These are phyloP conservation scores for Carex littledalei DNA, from an alignment of 176 grass and related monocot species.

Conservation along the genomic window DNA sequence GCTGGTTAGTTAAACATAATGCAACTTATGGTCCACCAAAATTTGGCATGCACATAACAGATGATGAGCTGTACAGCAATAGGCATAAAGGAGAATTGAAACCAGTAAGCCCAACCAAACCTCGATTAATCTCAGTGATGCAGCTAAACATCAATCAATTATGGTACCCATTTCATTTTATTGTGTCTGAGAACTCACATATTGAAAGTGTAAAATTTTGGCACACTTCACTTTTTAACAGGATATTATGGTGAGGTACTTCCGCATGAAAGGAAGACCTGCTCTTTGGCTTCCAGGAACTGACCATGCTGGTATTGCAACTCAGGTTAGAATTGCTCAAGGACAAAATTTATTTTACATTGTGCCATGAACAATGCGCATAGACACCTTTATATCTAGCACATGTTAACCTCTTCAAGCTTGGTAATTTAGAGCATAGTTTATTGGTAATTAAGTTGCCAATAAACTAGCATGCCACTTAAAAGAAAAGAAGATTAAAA, in stretches of 20 bases:
- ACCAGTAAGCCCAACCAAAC: neutral
- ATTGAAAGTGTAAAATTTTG: neutral
- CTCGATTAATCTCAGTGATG: neutral
- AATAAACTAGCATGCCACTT: neutral
- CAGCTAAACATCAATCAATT: neutral
- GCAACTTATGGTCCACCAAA: neutral
- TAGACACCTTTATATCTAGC: neutral
- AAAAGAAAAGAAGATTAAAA: neutral
- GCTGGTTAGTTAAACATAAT: neutral
- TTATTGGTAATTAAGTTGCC: slow-evolving; percentile 1
- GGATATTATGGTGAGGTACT: slow-evolving; percentile 99
- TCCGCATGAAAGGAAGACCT: slow-evolving; percentile 94
- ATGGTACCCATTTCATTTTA: neutral
- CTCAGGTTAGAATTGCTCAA: slow-evolving; percentile 57
- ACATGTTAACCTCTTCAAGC: neutral
- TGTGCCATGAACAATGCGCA: neutral
- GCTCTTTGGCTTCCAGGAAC: slow-evolving; percentile 96
- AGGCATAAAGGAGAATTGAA: neutral
- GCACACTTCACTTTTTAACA: slow-evolving; percentile 23
- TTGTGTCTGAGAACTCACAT: neutral
- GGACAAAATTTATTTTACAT: neutral
- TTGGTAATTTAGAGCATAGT: neutral
- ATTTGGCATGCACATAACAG: neutral
- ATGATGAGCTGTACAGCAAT: neutral
- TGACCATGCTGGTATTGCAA: slow-evolving; percentile 98